These are phyloP conservation scores for Monarda citriodora DNA, from an alignment of 305 asterid species.

Conservation along the genomic window DNA sequence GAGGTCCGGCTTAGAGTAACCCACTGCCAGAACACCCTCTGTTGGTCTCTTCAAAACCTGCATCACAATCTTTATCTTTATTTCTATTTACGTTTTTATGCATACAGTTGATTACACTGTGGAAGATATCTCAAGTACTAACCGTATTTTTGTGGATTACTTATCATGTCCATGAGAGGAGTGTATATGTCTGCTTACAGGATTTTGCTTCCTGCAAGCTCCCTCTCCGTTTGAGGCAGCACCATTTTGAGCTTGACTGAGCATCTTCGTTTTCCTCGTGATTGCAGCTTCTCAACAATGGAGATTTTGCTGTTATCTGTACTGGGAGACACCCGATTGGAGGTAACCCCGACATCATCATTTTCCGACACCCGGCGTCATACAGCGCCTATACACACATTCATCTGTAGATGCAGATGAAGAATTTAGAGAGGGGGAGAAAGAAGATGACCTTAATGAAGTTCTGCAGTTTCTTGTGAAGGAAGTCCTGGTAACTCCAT, in stretches of 20 bases:
- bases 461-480: conserved; percentile 42
- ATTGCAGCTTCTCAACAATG: conserved; percentile 40
- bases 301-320: conserved; percentile 51
- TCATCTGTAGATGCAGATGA: background rate
- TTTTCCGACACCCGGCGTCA: conserved; percentile 53
- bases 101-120: background rate
- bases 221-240: conserved; percentile 33
- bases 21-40: conserved; percentile 75
- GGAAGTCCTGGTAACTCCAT: conserved; percentile 45
- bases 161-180: conserved; percentile 47
- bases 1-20: conserved; percentile 61
- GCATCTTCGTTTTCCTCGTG: conserved; percentile 50
- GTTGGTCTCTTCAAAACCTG: conserved; percentile 53
- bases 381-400: conserved; percentile 39
- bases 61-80: background rate
- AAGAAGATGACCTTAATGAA: conserved; percentile 47
- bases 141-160: conserved; percentile 59
- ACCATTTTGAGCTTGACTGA: conserved; percentile 40
- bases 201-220: conserved; percentile 49
- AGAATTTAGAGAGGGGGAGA: background rate
- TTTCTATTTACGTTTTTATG: background rate
- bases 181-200: conserved; percentile 53
- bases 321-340: conserved; percentile 83
- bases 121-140: background rate
- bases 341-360: conserved; percentile 66